Conservation (phyloP, 2,329 filamentous ascomycete species). For the Byssoonygena ceratinophila region DNA sequence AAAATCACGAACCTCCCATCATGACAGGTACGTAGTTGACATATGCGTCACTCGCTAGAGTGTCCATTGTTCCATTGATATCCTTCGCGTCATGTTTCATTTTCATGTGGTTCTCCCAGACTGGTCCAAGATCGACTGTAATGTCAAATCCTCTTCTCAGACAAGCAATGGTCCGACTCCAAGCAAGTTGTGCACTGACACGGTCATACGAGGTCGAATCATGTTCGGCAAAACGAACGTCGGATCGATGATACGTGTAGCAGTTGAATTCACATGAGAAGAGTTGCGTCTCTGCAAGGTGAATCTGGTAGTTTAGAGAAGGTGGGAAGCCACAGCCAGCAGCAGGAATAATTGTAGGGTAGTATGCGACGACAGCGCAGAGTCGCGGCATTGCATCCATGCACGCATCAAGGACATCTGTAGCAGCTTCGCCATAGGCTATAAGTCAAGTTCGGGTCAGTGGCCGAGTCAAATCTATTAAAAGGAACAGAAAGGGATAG, state of each 20-base stretch:
- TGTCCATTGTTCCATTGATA: slow-evolving; percentile 27
- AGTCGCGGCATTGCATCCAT: slow-evolving; percentile 49
- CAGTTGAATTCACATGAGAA: slow-evolving; percentile 35
- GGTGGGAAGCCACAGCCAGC: slow-evolving; percentile 31
- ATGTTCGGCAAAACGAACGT: slow-evolving; percentile 60
- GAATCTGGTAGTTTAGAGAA: slow-evolving; percentile 43
- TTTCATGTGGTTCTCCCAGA: slow-evolving; percentile 24
- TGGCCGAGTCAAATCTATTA: neutral
- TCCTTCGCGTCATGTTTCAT: slow-evolving; percentile 23
- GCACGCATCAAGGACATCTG: slow-evolving; percentile 48
- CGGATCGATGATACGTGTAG: slow-evolving; percentile 46
- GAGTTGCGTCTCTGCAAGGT: slow-evolving; percentile 43
- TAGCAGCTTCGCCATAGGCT: slow-evolving; percentile 55
- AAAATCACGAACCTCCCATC: slow-evolving; percentile 26
- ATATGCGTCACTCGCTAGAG: slow-evolving; percentile 20
- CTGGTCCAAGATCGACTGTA: slow-evolving; percentile 23
- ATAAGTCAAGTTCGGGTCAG: neutral
- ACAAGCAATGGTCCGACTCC: slow-evolving; percentile 52
- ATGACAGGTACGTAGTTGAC: slow-evolving; percentile 27
- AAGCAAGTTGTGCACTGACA: slow-evolving; percentile 55
- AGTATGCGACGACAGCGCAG: slow-evolving; percentile 52
- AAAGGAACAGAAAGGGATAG: neutral
- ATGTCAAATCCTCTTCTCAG: slow-evolving; percentile 51
- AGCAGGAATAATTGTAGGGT: slow-evolving; percentile 49
- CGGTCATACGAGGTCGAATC: slow-evolving; percentile 58